Evolutionary conservation across 345 rosid genomes (phyloP).

Genomic region (Conringia planisiliqua): DNA sequence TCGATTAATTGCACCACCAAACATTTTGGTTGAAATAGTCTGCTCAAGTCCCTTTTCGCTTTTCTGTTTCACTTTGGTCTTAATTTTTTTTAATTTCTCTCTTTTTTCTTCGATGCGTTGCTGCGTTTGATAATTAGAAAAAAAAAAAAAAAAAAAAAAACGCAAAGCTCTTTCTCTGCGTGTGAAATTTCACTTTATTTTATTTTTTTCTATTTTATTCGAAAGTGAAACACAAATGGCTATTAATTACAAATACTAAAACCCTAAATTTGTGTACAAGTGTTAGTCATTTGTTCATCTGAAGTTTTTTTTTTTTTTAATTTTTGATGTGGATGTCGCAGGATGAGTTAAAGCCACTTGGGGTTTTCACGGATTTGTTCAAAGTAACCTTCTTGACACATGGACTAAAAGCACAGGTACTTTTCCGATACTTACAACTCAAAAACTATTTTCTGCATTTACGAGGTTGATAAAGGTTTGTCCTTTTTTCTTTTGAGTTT

Average conservation of each 20-base stretch:
- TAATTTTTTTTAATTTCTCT: neutral
- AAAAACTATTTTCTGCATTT: neutral
- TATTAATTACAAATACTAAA: neutral
- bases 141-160: too few species aligned
- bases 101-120: neutral
- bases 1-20: neutral
- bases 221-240: slow-evolving; percentile 1
- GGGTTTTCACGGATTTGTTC: slow-evolving; percentile 8
- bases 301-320: neutral
- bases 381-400: slow-evolving; percentile 17
- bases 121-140: neutral
- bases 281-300: neutral
- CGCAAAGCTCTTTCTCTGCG: neutral
- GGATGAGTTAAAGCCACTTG: slow-evolving; percentile 20
- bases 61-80: neutral
- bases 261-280: slow-evolving; percentile 12
- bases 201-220: neutral
- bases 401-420: slow-evolving; percentile 14
- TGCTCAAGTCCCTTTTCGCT: slow-evolving; percentile 2
- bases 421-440: slow-evolving; percentile 20
- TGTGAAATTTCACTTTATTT: neutral
- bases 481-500: neutral
- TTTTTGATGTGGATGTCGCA: neutral
- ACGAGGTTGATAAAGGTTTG: slow-evolving; percentile 19
- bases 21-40: neutral